phyloP scores from a whole-genome alignment of 306 rosid genomes.

The Cicer yamashitae region DNA sequence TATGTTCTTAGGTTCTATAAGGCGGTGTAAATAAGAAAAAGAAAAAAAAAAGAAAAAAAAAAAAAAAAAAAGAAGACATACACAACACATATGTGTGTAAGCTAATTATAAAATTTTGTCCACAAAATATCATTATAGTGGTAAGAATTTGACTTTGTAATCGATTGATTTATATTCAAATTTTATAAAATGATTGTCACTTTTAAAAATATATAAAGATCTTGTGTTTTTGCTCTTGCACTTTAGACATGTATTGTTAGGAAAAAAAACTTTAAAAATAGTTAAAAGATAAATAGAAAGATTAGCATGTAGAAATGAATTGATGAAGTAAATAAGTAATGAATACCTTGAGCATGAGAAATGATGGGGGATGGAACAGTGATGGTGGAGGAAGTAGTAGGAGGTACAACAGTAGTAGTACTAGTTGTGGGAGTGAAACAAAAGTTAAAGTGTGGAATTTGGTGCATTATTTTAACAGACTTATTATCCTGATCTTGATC shows the following conservation, averaged over 20 bases:
- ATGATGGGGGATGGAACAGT: constrained; percentile 56
- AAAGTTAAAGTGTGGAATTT: constrained; percentile 52
- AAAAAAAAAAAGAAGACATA: too few species aligned
- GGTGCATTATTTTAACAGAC: constrained; percentile 47
- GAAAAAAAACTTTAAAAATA: not conserved
- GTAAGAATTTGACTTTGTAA: too few species aligned
- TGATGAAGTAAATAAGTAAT: not conserved
- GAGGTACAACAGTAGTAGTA: constrained; percentile 34
- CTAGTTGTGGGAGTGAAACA: constrained; percentile 43
- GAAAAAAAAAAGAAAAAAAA: too few species aligned
- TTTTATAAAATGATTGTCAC: too few species aligned
- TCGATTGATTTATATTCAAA: too few species aligned
- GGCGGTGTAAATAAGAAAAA: too few species aligned
- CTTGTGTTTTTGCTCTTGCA: not conserved
- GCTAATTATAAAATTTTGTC: too few species aligned
- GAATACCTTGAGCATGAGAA: constrained; percentile 64
- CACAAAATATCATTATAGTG: too few species aligned
- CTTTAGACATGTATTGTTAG: not conserved
- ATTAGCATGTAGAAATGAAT: not conserved
- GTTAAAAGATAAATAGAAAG: not conserved
- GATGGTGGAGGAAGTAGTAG: constrained; percentile 43
- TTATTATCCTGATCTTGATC: constrained; percentile 50
- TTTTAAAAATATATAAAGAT: not conserved
- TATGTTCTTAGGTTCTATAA: not conserved
- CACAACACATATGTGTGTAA: too few species aligned